Conservation (phyloP, 345 rosid species). For the Eucalyptus shirleyi region DNA sequence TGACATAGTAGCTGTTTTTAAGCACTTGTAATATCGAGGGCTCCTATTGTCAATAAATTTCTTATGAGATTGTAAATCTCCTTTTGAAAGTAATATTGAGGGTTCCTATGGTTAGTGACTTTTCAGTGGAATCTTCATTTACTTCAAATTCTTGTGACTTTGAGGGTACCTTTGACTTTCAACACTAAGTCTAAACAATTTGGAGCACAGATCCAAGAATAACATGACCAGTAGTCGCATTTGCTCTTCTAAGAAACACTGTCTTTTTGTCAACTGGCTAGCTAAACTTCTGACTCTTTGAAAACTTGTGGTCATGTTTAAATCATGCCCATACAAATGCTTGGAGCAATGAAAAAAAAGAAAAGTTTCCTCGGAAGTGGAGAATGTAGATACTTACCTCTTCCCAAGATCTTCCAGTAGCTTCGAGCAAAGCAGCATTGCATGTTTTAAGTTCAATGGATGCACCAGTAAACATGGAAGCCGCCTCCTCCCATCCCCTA, state of each 20-base stretch:
- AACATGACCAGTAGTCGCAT: not conserved
- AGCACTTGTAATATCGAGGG: not conserved
- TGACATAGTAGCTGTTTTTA: not conserved
- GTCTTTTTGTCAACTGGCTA: not conserved
- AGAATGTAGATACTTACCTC: constrained; percentile 32
- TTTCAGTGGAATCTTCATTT: not conserved
- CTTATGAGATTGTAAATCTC: not conserved
- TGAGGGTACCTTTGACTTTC: not conserved
- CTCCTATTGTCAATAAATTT: not conserved
- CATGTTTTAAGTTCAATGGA: constrained; percentile 76
- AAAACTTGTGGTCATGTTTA: not conserved
- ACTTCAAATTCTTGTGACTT: not conserved
- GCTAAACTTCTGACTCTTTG: not conserved
- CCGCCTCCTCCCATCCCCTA: constrained; percentile 99
- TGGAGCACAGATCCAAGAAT: not conserved
- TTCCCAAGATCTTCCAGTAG: constrained; percentile 86
- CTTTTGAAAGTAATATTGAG: not conserved
- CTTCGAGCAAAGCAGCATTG: constrained; percentile 96
- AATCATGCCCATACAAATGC: not conserved
- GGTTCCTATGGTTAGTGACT: not conserved
- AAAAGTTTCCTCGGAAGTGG: not conserved
- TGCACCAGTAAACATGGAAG: constrained; percentile 71
- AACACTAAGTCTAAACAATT: not conserved
- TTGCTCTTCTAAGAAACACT: not conserved
- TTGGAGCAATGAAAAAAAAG: not conserved